Evolutionary conservation across 164 flowering plant species (phyloP).

Genomic region (Aristolochia fimbriata): DNA sequence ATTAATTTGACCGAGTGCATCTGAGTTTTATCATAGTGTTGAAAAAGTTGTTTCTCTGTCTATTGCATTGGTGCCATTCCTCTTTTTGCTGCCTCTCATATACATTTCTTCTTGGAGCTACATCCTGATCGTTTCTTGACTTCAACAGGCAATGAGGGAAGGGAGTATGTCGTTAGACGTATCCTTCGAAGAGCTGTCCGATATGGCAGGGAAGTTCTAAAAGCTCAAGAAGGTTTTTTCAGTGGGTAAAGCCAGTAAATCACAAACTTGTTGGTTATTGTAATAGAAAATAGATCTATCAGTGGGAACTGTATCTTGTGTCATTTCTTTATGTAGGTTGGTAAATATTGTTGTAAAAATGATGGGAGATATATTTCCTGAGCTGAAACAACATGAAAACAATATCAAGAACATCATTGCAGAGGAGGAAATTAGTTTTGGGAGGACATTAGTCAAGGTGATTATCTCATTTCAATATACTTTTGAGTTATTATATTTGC

Average conservation of each 20-base stretch:
- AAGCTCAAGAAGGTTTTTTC: conserved; percentile 89
- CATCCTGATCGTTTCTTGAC: background rate
- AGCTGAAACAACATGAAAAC: conserved; percentile 60
- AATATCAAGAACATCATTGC: conserved; percentile 59
- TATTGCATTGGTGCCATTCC: background rate
- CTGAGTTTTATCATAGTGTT: background rate
- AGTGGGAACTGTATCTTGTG: background rate
- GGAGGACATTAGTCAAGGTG: conserved; percentile 82
- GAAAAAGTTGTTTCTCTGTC: background rate
- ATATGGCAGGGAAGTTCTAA: conserved; percentile 89
- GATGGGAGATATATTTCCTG: conserved; percentile 90
- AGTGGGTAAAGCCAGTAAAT: conserved; percentile 44
- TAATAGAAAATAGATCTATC: background rate
- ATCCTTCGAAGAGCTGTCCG: conserved; percentile 98
- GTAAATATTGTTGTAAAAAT: conserved; percentile 61
- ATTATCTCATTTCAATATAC: background rate
- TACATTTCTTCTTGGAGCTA: background rate
- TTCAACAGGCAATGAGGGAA: conserved; percentile 81
- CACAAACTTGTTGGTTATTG: background rate
- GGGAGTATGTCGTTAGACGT: conserved; percentile 94
- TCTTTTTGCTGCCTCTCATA: background rate
- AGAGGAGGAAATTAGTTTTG: conserved; percentile 84
- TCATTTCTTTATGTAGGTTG: conserved; percentile 35
- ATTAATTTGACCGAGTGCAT: too few relatives aligned
- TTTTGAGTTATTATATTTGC: too few relatives aligned